phyloP scores from a whole-genome alignment of 495 filamentous ascomycete species.

The Eremomyces bilateralis region DNA sequence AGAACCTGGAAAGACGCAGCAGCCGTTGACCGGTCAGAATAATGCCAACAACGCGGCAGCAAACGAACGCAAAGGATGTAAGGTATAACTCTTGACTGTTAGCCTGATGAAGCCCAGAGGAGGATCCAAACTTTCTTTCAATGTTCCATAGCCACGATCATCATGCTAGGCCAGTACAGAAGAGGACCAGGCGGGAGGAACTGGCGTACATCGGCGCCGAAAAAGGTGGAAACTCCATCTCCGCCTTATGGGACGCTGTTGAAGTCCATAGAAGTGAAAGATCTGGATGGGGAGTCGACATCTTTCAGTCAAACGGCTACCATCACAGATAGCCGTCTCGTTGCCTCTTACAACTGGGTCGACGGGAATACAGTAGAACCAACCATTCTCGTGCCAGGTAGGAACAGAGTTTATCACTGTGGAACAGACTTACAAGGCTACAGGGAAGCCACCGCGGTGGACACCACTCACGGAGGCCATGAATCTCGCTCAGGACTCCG shows the following conservation, averaged over 20 bases:
- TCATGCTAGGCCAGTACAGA: no score
- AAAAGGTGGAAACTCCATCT: not conserved
- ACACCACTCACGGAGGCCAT: constrained; percentile 23
- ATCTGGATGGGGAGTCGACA: not conserved
- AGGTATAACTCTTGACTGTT: no score
- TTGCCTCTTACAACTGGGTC: constrained; percentile 36
- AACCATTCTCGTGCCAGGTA: constrained; percentile 33
- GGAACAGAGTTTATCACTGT: constrained; percentile 2
- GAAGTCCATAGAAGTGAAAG: not conserved
- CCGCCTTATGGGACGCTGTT: not conserved
- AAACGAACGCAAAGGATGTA: no score
- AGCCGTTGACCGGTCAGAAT: no score
- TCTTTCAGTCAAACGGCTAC: not conserved
- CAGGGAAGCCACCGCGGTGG: constrained; percentile 37
- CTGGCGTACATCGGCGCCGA: no score
- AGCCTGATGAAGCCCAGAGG: no score
- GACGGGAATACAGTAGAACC: constrained; percentile 12
- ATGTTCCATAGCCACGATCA: no score
- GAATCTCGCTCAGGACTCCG: constrained; percentile 27
- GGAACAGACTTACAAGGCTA: not conserved
- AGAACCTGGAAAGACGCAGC: no score
- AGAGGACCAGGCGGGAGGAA: no score
- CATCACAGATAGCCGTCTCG: constrained; percentile 17
- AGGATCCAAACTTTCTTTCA: no score
- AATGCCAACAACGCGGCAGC: no score